A percentile compares a stretch with the other conserved stretches of the same genome.
Conservation (phyloP, 495 filamentous ascomycete species). For the Monascus purpureus region DNA sequence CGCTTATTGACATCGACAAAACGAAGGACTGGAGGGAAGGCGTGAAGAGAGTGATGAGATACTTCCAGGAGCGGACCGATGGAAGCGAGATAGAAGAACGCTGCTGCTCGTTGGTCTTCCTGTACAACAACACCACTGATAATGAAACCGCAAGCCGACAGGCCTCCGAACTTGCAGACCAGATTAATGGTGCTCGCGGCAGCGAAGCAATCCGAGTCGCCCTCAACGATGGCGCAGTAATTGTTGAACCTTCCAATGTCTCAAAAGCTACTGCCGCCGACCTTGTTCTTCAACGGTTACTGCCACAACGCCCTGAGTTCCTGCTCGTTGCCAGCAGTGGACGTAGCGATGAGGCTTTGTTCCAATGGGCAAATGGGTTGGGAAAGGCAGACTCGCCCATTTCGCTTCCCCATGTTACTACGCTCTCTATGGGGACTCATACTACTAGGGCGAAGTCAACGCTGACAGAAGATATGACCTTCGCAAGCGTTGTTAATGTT, state of each 20-base stretch:
- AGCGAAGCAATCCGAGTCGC: conserved; percentile 65
- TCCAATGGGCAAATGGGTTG: conserved; percentile 71
- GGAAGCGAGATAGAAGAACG: conserved; percentile 66
- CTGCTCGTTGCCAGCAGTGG: conserved; percentile 70
- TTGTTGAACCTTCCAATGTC: conserved; percentile 63
- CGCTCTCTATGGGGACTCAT: conserved; percentile 53
- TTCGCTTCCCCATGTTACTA: conserved; percentile 41
- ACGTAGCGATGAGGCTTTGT: conserved; percentile 70
- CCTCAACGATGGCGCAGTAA: conserved; percentile 51
- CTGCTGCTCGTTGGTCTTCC: conserved; percentile 65
- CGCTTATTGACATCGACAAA: conserved; percentile 50
- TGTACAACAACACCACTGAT: conserved; percentile 61
- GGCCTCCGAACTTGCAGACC: conserved; percentile 68
- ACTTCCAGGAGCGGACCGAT: conserved; percentile 74
- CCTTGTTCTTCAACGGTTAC: conserved; percentile 31
- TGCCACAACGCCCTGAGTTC: conserved; percentile 45
- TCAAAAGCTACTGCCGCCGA: conserved; percentile 61
- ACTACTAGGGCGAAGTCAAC: conserved; percentile 15
- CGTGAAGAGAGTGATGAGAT: conserved; percentile 58
- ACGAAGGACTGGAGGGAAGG: conserved; percentile 57
- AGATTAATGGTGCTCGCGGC: conserved; percentile 76
- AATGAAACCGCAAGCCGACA: conserved; percentile 51
- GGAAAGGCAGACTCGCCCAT: conserved; percentile 24
- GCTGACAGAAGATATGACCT: conserved; percentile 8
- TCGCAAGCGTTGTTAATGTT: conserved; percentile 2